A percentile compares a stretch with the other conserved stretches of the same genome.
Evolutionary conservation across 192 early-diverging fungal genomes (phyloP).

Genomic region (Gamsiella multidivaricata): DNA sequence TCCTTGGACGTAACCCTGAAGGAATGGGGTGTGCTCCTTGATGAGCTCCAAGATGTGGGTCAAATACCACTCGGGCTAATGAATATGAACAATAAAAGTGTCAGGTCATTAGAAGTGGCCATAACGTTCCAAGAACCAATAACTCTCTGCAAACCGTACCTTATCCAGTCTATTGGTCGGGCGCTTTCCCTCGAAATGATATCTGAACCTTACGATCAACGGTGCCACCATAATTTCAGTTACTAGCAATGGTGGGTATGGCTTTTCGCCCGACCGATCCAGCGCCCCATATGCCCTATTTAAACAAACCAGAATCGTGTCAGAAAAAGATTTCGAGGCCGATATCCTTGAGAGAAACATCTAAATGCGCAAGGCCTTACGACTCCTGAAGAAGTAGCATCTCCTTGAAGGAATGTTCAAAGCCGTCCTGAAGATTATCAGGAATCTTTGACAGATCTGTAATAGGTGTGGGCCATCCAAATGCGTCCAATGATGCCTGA

Average conservation of each 20-base stretch:
- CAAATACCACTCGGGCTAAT: constrained; percentile 83
- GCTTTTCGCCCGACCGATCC: constrained; percentile 22
- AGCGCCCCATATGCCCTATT: constrained; percentile 22
- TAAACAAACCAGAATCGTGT: neutral
- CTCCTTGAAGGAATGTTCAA: constrained; percentile 50
- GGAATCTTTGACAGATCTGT: constrained; percentile 15
- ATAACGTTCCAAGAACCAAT: too few species aligned
- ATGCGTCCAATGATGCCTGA: constrained; percentile 50
- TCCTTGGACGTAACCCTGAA: constrained; percentile 71
- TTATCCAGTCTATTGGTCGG: constrained; percentile 81
- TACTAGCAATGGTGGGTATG: constrained; percentile 57
- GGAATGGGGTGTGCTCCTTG: constrained; percentile 70
- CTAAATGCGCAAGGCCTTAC: constrained; percentile 13
- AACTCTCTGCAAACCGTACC: too few species aligned
- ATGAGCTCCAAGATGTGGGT: constrained; percentile 68
- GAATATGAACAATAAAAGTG: neutral
- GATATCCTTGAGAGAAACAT: constrained; percentile 10
- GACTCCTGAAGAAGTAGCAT: constrained; percentile 54
- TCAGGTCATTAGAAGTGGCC: too few species aligned
- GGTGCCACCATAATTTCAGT: constrained; percentile 67
- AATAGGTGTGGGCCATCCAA: constrained; percentile 57
- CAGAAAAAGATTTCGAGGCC: neutral
- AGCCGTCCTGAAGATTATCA: constrained; percentile 25
- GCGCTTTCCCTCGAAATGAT: constrained; percentile 76
- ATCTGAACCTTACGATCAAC: constrained; percentile 74